Evolutionary conservation across 371 early-diverging fungal species (phyloP), one percentile per base, ranked within the genome.

Genomic region (Saksenaea vasiformis): DNA sequence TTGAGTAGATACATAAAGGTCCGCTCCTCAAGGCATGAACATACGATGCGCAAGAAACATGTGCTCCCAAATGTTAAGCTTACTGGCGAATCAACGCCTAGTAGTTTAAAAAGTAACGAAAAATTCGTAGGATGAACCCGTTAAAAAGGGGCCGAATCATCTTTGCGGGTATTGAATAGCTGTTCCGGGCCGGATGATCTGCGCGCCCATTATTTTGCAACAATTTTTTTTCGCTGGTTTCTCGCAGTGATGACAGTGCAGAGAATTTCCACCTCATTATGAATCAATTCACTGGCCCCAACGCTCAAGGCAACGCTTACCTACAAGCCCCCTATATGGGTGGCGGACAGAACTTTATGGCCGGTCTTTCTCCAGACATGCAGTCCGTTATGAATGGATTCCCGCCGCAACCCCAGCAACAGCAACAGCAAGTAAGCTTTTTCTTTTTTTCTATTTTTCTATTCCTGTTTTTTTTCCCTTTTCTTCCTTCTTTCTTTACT

Each of bases 361-460:
- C 74, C 14, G 67, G 65, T 54, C 15, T 78, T 17, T 76, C 78
- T 37, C 69, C 71, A 17, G 78, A 75, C 44, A 63, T 76, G 62
- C 72, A 72, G 36, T 68, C 72, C 37, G 62, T 66, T 31, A 51
- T 72, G 37, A 62, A 38, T 36, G 65, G 65, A 17, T 68, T 64
- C 47, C 58, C 71, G 31, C 35, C 66, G n/a, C 72, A 71, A 36
- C 62, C 68, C 24, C 66, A 65, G 47, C 72, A 61, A 56, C 66
- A 65, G 47, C 72, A 61, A 56, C 68, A 68, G 28, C 68, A 68
- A 56, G 68, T 65, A 47, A 58, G 28, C 7, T 37, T 57, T 26
- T 36, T 54, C 11, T 31, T 31, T 31, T 31, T 31, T 31, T 31
- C 31, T 31, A 4, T 31, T 31, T 31, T 31, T 31, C 31, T 31